Conservation (phyloP, 2,329 filamentous ascomycete species). For the Trichoderma aggressivum region DNA sequence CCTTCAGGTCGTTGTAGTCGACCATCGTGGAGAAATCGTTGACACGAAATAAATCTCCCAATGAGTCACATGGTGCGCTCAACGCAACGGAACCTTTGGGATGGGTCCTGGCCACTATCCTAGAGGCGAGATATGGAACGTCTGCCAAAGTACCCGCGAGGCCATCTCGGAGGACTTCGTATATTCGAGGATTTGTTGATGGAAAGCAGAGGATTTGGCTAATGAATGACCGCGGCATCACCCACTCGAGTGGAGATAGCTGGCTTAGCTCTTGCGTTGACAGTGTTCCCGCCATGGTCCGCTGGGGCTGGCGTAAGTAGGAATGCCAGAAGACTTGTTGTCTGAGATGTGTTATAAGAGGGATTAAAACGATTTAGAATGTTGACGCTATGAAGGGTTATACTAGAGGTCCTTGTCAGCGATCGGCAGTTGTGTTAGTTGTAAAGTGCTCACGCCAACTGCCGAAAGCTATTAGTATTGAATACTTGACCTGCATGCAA, state of each 20-base stretch:
- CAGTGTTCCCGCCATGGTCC: not conserved
- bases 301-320: not conserved
- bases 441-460: not conserved
- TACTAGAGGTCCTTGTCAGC: not conserved
- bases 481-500: not conserved
- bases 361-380: not conserved
- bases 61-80: not conserved
- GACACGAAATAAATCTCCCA: not conserved
- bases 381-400: not conserved
- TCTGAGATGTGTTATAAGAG: not conserved
- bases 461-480: not conserved
- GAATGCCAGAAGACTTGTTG: not conserved
- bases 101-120: not conserved
- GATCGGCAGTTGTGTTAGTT: not conserved
- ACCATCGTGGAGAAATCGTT: not conserved
- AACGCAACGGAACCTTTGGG: not conserved
- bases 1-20: not conserved
- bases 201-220: constrained; percentile 13
- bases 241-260: constrained; percentile 13
- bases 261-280: not conserved
- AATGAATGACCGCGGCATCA: constrained; percentile 14
- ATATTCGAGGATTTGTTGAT: constrained; percentile 4
- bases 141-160: not conserved
- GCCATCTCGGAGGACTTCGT: not conserved
- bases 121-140: constrained; percentile 5